phyloP scores from a whole-genome alignment of 345 rosid genomes.

The Acer yangbiense region DNA sequence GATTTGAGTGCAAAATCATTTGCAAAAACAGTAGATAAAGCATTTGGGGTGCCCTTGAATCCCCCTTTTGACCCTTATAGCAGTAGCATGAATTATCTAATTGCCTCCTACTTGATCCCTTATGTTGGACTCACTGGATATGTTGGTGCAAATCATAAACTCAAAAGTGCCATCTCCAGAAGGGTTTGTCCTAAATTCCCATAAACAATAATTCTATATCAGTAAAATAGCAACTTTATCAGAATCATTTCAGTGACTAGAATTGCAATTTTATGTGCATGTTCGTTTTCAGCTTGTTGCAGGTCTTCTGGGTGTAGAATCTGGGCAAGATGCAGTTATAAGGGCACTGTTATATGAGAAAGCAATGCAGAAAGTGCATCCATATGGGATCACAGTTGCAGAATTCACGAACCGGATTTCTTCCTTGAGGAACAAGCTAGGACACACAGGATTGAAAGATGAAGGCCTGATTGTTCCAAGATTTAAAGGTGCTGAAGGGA shows the following conservation, averaged over 20 bases:
- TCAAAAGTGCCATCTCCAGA: constrained; percentile 42
- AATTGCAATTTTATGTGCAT: too few species aligned
- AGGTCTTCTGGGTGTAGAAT: constrained; percentile 75
- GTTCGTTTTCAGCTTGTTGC: constrained; percentile 56
- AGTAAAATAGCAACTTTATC: too few species aligned
- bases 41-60: constrained; percentile 46
- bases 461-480: constrained; percentile 43
- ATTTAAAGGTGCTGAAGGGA: constrained; percentile 32
- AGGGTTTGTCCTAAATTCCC: constrained; percentile 38
- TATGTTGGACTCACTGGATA: constrained; percentile 85
- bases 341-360: constrained; percentile 53
- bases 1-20: constrained; percentile 62
- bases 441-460: constrained; percentile 33
- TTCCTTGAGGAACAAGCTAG: constrained; percentile 34
- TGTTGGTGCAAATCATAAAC: constrained; percentile 74
- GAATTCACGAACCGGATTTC: constrained; percentile 45
- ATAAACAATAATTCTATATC: not conserved
- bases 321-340: constrained; percentile 85
- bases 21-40: constrained; percentile 52
- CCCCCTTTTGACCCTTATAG: constrained; percentile 82
- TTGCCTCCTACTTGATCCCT: constrained; percentile 79
- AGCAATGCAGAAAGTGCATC: constrained; percentile 32
- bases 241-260: too few species aligned
- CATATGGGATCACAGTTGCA: constrained; percentile 43
- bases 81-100: constrained; percentile 52